Base-by-base conservation (phyloP, 2,329 filamentous ascomycete species). In the Cladosporium cucumerinum region DNA sequence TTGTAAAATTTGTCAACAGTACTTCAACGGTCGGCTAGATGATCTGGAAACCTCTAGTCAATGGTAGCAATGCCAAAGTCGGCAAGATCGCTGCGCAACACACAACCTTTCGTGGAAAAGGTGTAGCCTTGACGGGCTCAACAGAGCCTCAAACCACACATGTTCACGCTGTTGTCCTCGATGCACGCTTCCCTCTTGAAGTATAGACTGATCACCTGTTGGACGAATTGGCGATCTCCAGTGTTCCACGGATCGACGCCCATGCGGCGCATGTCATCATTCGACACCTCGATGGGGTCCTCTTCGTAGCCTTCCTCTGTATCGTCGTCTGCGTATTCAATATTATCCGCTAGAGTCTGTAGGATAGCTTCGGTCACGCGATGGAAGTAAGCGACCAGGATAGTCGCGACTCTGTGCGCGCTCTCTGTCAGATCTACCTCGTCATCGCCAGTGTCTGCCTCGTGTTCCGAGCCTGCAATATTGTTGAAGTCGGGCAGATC, bases 341-440 rank as follows among this genome's bases (percentile, higher is more conserved):
- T 84, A 3, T 91, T 78, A 67, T 88, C 86, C 0, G 84, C 83
- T 61, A 93, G 75, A 3, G 85, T 84, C 0, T 82, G 82, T 25
- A 94, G 78, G 51, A 92, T 82, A 70, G 86, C 82, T 2, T 85
- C 84, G 0, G 91, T 93, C 60, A 92, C 81, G 1, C 90, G 86
- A 77, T 93, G 91, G 76, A 94, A 94, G 76, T 93, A 95, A 1
- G 90, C 88, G 63, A 93, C 90, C 59, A 92, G 85, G 48, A 88
- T 86, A 66, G 92, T 87, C 73, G 93, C 89, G 12, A 85, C 83
- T 51, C 62, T 65, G 48, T 66, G 65, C 12, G 65, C 62, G 12
- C 61, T 61, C 3, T 16, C 52, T 48, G 62, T 68, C 63, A 21
- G 57, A 57, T 66, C 55, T 30, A 64, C 34, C 23, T 49, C 58